Base-by-base conservation (phyloP, 2,329 filamentous ascomycete species). In the Colletotrichum orbiculare region DNA sequence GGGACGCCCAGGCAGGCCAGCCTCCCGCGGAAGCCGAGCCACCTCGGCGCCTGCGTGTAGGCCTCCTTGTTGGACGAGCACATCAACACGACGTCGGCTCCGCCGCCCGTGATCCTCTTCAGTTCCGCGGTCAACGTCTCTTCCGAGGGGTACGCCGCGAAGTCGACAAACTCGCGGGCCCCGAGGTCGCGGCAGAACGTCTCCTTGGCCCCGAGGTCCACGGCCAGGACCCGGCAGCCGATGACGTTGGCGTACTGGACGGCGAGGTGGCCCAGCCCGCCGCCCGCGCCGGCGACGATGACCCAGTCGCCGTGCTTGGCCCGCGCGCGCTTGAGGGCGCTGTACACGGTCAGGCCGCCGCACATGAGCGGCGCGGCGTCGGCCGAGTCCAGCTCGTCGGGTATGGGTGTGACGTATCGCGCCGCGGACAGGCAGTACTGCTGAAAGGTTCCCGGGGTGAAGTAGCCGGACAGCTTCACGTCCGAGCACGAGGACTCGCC, bases 281-380 rank as follows among this genome's bases (percentile, higher is more conserved):
- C 74, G 2, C 74, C 74, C 2, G 67, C 74, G n/a, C 74, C 75
- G 3, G 68, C 67, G n/a, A 77, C 60, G 4, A 69, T 69, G 2
- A 74, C 64, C 71, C 70, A 73, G 38, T 74, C 67, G 4, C 73
- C 72, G 8, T 68, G 66, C 7, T 67, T 68, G 33, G 69, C 25
- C 8, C 58, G 58, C 39, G 66, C 66, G 42, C 54, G 56, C 68
- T 79, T 80, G 61, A 91, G 72, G 0, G 89, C 89, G 8, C 80
- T 79, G 71, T 83, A 92, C 8, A 88, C 80, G 0, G 89, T 92
- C 41, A 91, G 82, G 9, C 90, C 89, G 17, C 83, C 89, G 71
- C 89, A 91, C 49, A 92, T 80, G 82, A 91, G 85, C 2, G 89
- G 88, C n/a, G 89, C 79, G 8, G 78, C 76, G 34, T 75, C 69